Evolutionary conservation across 2,329 filamentous ascomycete genomes (phyloP), one percentile per base, ranked within the genome.

Genomic region (Fusarium mexicanum): DNA sequence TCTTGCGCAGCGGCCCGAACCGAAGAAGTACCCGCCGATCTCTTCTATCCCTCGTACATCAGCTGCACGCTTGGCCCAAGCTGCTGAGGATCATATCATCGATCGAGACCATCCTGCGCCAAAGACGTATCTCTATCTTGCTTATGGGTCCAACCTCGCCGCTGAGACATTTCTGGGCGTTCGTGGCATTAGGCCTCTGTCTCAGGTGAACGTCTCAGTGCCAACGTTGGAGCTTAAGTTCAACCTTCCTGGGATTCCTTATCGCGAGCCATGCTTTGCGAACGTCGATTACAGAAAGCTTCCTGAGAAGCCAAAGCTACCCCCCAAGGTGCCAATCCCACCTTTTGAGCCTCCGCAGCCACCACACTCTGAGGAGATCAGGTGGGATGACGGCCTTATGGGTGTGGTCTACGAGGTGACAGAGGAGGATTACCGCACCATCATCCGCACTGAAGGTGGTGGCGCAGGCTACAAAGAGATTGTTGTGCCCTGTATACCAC

Each of bases 361-460:
- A 57, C 77, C 76, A 35, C 64, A 71, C 26, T 64, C 74, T 2
- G 72, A 76, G 26, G 38, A 64, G 22, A 71, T 74, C 13, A 68
- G 76, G 38, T 97, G 94, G 95, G 85, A 91, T 72, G 95, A 95
- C 78, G 94, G 94, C 9, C 88, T 99, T 5, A 90, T 98, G 46
- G 96, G 96, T 31, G 94, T 98, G 22, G 96, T 98, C 8, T 99
- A 99, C 84, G 95, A 98, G 84, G 94, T 98, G 37, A 98, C 95
- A 2, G 85, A 88, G 24, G 83, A 88, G 48, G 96, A 99, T 84
- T 99, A 94, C 80, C 88, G 91, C 12, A 93, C 90, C 68, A 98
- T 99, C 76, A 92, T 98, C 69, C 92, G 92, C 10, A 98, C 95
- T 10, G 96, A 99, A 81, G 96, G 96, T 59, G 95, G 94, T 38